A percentile compares a stretch with the other conserved stretches of the same genome.
Conservation (phyloP, 257 asterid species). For the Thymus quinquecostatus region DNA sequence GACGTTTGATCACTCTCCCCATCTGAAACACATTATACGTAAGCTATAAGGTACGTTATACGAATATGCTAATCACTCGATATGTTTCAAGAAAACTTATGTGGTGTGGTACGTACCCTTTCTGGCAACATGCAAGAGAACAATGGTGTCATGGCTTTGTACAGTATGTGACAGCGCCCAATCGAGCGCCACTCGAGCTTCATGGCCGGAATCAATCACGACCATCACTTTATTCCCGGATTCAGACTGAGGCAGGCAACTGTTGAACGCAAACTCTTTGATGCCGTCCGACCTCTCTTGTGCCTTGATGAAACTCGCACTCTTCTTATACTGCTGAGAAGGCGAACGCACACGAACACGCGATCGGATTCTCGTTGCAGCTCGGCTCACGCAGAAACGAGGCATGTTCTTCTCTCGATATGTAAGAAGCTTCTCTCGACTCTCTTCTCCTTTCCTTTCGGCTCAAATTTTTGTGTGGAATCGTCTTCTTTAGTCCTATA, state of each 20-base stretch:
- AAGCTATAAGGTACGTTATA: not conserved
- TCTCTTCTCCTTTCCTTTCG: constrained; percentile 22
- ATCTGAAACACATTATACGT: constrained; percentile 43
- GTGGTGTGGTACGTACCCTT: constrained; percentile 56
- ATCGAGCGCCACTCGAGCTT: constrained; percentile 75
- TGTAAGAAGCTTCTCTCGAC: constrained; percentile 1
- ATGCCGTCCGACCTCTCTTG: constrained; percentile 42
- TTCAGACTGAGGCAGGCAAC: constrained; percentile 42
- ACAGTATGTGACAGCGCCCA: constrained; percentile 91
- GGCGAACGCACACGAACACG: constrained; percentile 61
- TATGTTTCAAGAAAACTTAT: not conserved
- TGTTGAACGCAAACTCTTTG: constrained; percentile 44
- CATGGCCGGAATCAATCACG: constrained; percentile 63
- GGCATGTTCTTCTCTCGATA: constrained; percentile 34
- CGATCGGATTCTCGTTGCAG: constrained; percentile 47
- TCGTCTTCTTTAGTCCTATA: not conserved
- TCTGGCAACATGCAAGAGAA: constrained; percentile 67
- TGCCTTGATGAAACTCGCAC: constrained; percentile 35
- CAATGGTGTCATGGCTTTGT: constrained; percentile 65
- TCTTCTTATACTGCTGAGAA: constrained; percentile 42
- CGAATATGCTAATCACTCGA: not conserved
- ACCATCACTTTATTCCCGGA: constrained; percentile 81
- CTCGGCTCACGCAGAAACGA: constrained; percentile 56
- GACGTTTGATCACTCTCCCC: constrained; percentile 44
- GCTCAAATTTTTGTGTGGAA: not conserved